Conservation (phyloP, 768 basidiomycete species). For the Leccinellum albellum region DNA sequence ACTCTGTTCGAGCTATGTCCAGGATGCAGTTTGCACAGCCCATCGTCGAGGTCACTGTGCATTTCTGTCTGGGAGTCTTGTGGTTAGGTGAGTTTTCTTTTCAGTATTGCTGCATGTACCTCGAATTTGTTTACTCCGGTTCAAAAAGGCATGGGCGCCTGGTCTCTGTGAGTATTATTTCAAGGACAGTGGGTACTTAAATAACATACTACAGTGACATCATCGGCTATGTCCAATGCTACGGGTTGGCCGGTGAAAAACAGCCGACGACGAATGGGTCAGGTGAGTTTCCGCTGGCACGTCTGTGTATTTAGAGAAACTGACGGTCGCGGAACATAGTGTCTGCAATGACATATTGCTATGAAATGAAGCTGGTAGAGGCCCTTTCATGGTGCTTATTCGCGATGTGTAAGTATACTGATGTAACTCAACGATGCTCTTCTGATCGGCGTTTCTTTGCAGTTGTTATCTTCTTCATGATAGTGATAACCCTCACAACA, state of each 20-base stretch:
- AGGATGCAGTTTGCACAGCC: constrained; percentile 74
- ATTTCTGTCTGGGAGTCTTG: constrained; percentile 55
- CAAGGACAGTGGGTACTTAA: neutral
- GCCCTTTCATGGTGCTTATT: constrained; percentile 79
- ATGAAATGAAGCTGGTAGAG: constrained; percentile 76
- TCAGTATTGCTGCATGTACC: neutral
- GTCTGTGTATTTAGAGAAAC: neutral
- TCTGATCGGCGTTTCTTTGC: neutral
- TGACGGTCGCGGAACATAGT: constrained; percentile 38
- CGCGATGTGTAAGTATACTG: constrained; percentile 38
- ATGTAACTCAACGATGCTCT: constrained; percentile 3
- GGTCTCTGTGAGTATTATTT: constrained; percentile 54
- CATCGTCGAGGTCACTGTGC: constrained; percentile 49
- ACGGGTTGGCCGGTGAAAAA: constrained; percentile 39
- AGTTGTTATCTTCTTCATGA: constrained; percentile 49
- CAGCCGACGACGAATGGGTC: constrained; percentile 50
- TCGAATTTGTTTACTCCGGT: constrained; percentile 6
- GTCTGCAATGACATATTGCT: constrained; percentile 55
- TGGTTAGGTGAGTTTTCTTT: constrained; percentile 59
- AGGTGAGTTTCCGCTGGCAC: constrained; percentile 38
- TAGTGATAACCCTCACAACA: constrained; percentile 54
- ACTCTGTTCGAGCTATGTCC: constrained; percentile 4
- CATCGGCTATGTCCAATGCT: constrained; percentile 63
- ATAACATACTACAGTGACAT: constrained; percentile 50
- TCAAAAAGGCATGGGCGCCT: constrained; percentile 64